A percentile compares a stretch with the other conserved stretches of the same genome.
These are phyloP conservation scores for Termitomyces eurrhizus DNA, from an alignment of 768 basidiomycete species.

Conservation along the genomic window DNA sequence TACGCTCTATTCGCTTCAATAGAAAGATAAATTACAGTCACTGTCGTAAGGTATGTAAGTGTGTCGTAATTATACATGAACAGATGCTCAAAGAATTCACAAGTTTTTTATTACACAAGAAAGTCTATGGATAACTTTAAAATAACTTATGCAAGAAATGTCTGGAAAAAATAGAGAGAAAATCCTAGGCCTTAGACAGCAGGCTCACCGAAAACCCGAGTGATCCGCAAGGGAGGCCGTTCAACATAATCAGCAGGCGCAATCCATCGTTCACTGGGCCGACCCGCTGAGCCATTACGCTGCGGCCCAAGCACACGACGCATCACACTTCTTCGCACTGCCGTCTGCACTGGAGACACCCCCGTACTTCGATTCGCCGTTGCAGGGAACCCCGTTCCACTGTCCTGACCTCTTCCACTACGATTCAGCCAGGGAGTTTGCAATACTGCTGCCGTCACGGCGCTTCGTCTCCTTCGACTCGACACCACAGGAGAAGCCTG, in stretches of 20 bases:
- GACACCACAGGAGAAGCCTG: not conserved
- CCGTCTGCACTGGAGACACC: not conserved
- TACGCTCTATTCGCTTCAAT: not conserved
- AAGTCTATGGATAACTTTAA: not conserved
- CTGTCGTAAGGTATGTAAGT: not conserved
- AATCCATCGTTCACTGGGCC: not conserved
- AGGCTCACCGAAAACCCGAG: constrained; percentile 2
- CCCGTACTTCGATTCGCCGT: not conserved
- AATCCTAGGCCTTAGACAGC: not conserved
- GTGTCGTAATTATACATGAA: not conserved
- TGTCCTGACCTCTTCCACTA: not conserved
- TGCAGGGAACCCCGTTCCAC: not conserved
- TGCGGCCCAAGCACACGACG: not conserved
- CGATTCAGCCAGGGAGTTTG: not conserved
- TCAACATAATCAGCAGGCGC: not conserved
- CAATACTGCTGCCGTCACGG: not conserved
- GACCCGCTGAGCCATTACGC: not conserved
- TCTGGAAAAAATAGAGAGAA: not conserved
- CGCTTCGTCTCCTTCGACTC: not conserved
- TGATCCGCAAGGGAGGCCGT: constrained; percentile 1
- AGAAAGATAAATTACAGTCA: not conserved
- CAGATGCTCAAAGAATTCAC: not conserved
- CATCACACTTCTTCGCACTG: not conserved
- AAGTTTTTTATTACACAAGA: not conserved
- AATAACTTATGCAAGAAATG: not conserved